Evolutionary conservation across 139 green algal species (phyloP), one percentile per base, ranked within the genome.

Genomic region (Ostreobium quekettii): DNA sequence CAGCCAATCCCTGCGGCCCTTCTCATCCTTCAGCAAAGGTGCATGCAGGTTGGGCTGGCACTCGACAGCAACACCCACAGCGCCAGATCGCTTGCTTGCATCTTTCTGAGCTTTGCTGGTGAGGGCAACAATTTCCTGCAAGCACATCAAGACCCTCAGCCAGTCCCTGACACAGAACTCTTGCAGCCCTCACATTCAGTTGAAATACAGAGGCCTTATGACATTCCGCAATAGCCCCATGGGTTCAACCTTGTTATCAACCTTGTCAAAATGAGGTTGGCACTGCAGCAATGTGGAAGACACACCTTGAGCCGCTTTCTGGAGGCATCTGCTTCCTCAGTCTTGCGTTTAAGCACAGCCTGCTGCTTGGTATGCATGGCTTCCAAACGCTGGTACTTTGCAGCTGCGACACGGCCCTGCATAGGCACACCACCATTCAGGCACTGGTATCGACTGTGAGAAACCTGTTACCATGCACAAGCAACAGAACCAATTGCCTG

Each of bases 311-410:
- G 75, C 48, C 84, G 79, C 71, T 85, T 86, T 31, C 80, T 78
- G 0, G 89, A 88, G 3, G 82, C 85, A 35, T 86, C 91, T 4
- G 86, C 89, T 56, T 97, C 91, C 64, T 93, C 81, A 35, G 86
- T 95, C 84, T 97, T 97, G 48, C 91, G 82, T 57, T 91, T 83
- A 53, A 97, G 73, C 66, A 97, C 90, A 6, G 84, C 85, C 67
- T 87, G 79, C 76, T 97, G 89, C 81, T 89, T 90, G 37, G 62
- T 46, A 71, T 71, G 65, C 7, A 73, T 38, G 2, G 82, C 80
- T 72, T 89, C 75, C 74, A 91, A 69, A 66, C 77, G 76, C 64
- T 87, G 79, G 70, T 91, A 66, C 67, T 88, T 74, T 39, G 76
- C 83, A 53, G 79, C 75, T 28, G 73, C 65, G 22, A 71, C 66